Conservation (phyloP, 164 flowering plant genomes). For the Sedum album region DNA sequence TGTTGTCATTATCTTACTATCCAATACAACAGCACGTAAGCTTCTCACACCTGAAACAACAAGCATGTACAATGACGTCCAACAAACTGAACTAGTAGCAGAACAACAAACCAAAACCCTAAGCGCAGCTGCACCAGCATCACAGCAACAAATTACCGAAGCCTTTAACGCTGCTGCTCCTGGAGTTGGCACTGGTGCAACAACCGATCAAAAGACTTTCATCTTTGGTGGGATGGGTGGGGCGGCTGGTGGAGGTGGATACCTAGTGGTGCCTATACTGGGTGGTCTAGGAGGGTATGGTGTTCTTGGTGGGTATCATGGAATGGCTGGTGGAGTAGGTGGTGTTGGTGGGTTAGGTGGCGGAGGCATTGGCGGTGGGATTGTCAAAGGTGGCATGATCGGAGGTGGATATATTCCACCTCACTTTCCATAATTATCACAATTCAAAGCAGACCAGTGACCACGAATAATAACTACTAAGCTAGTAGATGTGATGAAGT, state of each 20-base stretch:
- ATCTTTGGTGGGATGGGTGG: background rate
- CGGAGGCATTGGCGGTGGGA: background rate
- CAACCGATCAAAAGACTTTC: background rate
- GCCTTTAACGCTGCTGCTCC: background rate
- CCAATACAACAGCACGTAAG: conserved; percentile 2
- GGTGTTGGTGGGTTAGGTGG: background rate
- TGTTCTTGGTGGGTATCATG: no score
- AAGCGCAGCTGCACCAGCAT: background rate
- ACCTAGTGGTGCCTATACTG: background rate
- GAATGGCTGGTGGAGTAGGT: background rate
- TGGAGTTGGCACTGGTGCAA: background rate
- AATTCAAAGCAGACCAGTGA: no score
- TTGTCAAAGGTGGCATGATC: background rate
- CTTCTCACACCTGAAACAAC: background rate
- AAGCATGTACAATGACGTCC: no score
- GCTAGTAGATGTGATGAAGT: no score
- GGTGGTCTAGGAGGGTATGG: no score
- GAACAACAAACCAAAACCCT: no score
- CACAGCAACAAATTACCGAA: background rate
- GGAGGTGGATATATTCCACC: background rate
- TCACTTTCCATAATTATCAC: background rate
- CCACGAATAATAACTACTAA: no score
- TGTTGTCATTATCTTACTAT: background rate
- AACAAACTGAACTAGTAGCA: no score
- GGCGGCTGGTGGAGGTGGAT: background rate